Percentiles rank a stretch among this genome's conserved stretches.
These are phyloP conservation scores for Anisodus tanguticus DNA, from an alignment of 257 asterid genomes.

Conservation along the genomic window DNA sequence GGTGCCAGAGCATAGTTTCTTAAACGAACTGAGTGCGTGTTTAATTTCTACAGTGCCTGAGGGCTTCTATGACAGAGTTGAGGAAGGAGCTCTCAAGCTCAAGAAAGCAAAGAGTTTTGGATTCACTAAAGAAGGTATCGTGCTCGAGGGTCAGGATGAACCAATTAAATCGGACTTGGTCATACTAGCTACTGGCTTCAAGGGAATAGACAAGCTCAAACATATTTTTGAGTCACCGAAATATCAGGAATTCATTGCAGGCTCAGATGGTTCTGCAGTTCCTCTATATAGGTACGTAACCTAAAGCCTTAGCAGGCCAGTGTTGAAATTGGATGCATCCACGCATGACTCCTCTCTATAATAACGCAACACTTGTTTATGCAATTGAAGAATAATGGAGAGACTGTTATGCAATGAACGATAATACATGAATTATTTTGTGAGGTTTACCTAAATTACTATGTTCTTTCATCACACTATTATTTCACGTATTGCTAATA, in stretches of 20 bases:
- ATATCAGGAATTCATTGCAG: slow-evolving; percentile 39
- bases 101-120: slow-evolving; percentile 43
- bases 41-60: slow-evolving; percentile 46
- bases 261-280: slow-evolving; percentile 32
- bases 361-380: too few relatives aligned
- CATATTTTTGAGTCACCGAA: slow-evolving; percentile 37
- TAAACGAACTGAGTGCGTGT: slow-evolving; percentile 46
- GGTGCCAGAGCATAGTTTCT: slow-evolving; percentile 58
- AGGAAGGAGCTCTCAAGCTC: slow-evolving; percentile 54
- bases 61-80: slow-evolving; percentile 55
- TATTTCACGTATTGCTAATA: too few relatives aligned
- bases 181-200: slow-evolving; percentile 58
- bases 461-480: too few relatives aligned
- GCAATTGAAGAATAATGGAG: too few relatives aligned
- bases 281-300: slow-evolving; percentile 49
- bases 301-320: too few relatives aligned
- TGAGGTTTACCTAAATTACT: too few relatives aligned
- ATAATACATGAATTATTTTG: too few relatives aligned
- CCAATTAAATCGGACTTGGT: slow-evolving; percentile 44
- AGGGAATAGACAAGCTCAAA: slow-evolving; percentile 48
- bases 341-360: too few relatives aligned
- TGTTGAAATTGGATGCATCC: too few relatives aligned
- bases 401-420: too few relatives aligned
- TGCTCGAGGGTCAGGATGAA: slow-evolving; percentile 38
- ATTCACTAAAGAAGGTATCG: slow-evolving; percentile 49